phyloP scores from a whole-genome alignment of 352 stramenopile species.

The Phytophthora cryptogea region DNA sequence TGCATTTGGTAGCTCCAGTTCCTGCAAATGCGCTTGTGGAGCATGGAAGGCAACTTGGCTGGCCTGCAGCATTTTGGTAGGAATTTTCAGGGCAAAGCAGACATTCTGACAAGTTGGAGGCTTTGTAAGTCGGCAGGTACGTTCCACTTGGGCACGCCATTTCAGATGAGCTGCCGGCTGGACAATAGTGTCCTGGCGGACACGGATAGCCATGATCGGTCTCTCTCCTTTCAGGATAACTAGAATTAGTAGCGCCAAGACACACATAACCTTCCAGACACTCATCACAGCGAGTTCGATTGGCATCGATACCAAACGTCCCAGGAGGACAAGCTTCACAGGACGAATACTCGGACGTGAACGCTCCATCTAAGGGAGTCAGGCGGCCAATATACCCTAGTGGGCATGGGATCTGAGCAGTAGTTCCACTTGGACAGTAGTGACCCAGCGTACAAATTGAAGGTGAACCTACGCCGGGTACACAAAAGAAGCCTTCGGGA shows the following conservation, averaged over 20 bases:
- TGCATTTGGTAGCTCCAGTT: constrained; percentile 67
- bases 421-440: constrained; percentile 73
- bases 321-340: constrained; percentile 82
- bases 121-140: constrained; percentile 61
- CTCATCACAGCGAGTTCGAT: constrained; percentile 67
- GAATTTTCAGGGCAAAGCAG: constrained; percentile 66
- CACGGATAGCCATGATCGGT: constrained; percentile 88
- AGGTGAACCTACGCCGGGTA: constrained; percentile 31
- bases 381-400: constrained; percentile 68
- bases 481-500: constrained; percentile 80
- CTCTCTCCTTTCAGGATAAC: constrained; percentile 48
- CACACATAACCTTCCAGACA: constrained; percentile 89
- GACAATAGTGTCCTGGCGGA: constrained; percentile 79
- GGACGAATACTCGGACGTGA: constrained; percentile 50
- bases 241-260: constrained; percentile 68
- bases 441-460: constrained; percentile 56
- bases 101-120: constrained; percentile 63
- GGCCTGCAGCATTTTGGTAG: constrained; percentile 75
- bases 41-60: constrained; percentile 83
- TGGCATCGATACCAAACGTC: constrained; percentile 79
- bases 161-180: constrained; percentile 53
- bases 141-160: constrained; percentile 76
- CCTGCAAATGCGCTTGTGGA: constrained; percentile 79
- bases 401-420: constrained; percentile 69
- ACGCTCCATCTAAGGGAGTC: constrained; percentile 55